Percentiles rank a stretch among this genome's conserved stretches.
Conservation (phyloP, 2,329 filamentous ascomycete species). For the Helicocarpus griseus region DNA sequence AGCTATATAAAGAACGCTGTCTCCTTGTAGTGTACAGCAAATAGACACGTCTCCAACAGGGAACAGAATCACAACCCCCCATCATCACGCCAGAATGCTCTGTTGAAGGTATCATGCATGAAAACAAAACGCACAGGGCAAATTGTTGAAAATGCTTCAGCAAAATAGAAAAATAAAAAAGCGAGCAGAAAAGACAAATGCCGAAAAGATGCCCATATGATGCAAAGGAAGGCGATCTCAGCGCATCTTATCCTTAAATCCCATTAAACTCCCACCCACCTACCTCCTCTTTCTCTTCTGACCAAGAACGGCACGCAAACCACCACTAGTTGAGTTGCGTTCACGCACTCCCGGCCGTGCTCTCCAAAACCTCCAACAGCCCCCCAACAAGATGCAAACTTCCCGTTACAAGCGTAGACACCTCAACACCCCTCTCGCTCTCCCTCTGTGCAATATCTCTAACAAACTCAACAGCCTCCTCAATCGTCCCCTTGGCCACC, state of each 20-base stretch:
- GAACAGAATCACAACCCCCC: neutral
- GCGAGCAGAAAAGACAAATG: neutral
- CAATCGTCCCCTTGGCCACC: slow-evolving; percentile 54
- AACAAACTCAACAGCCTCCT: slow-evolving; percentile 56
- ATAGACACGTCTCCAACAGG: neutral
- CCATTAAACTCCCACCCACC: neutral
- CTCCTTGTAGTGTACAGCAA: too few relatives aligned
- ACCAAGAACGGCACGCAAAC: too few relatives aligned
- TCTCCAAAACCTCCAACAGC: slow-evolving; percentile 61
- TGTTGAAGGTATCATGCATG: neutral
- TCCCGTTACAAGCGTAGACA: slow-evolving; percentile 66
- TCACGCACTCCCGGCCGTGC: slow-evolving; percentile 18
- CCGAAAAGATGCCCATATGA: neutral
- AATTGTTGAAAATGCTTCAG: neutral
- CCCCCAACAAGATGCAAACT: slow-evolving; percentile 79
- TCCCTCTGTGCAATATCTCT: slow-evolving; percentile 34
- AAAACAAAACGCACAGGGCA: neutral
- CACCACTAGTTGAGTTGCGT: neutral
- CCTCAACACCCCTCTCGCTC: slow-evolving; percentile 24
- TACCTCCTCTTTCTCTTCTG: neutral
- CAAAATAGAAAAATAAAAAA: neutral
- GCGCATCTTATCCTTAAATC: neutral
- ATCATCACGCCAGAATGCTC: neutral
- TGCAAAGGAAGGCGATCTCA: neutral
- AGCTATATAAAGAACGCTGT: too few relatives aligned